These are phyloP conservation scores for Perkinsus marinus DNA, from an alignment of 169 alveolate genomes.

Conservation along the genomic window DNA sequence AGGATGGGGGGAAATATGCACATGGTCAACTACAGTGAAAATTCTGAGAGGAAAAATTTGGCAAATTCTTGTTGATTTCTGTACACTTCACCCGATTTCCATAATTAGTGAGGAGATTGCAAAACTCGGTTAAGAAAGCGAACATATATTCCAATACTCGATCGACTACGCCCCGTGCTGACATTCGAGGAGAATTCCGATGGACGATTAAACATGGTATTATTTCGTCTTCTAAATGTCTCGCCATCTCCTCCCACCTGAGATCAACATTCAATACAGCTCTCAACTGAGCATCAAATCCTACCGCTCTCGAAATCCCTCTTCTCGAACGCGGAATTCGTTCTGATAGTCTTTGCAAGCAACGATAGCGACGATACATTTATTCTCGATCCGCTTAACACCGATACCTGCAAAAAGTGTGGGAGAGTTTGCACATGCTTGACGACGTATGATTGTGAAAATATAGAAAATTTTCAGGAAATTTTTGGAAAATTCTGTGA, in stretches of 20 bases:
- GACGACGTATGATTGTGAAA: too few species aligned
- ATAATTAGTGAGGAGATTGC: too few species aligned
- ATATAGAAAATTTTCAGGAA: too few species aligned
- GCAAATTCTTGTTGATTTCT: too few species aligned
- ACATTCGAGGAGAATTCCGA: neutral
- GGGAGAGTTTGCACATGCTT: neutral
- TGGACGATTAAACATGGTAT: neutral
- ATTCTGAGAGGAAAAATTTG: too few species aligned
- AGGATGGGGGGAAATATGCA: too few species aligned
- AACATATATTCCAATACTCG: too few species aligned
- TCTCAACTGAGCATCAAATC: neutral
- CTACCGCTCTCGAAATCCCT: neutral
- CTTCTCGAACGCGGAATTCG: neutral
- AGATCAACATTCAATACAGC: neutral
- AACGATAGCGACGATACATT: neutral
- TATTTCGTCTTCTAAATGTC: neutral
- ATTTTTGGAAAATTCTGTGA: too few species aligned
- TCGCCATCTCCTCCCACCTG: neutral
- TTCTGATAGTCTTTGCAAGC: neutral
- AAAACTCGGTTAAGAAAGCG: too few species aligned
- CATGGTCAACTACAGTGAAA: too few species aligned
- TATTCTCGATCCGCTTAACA: neutral
- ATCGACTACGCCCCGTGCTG: too few species aligned
- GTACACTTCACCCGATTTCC: too few species aligned
- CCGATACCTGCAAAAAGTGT: neutral